These are phyloP conservation scores for Plicaturopsis crispa DNA, from an alignment of 768 basidiomycete species.

Conservation along the genomic window DNA sequence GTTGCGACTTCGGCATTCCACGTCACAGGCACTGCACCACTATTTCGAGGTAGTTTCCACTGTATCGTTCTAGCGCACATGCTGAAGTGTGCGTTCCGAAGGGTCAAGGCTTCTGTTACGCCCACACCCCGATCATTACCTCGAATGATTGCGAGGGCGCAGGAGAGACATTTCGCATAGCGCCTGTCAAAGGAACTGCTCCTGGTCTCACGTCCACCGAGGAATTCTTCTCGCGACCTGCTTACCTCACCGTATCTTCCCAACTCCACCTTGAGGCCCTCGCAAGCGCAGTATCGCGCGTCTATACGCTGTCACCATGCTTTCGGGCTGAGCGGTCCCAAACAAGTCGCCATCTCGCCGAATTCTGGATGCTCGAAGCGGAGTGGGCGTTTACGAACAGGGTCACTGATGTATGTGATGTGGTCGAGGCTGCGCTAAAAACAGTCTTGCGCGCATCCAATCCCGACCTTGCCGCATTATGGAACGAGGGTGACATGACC, in stretches of 20 bases:
- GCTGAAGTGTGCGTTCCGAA: conserved; percentile 20
- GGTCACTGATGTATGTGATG: conserved; percentile 42
- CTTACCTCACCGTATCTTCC: conserved; percentile 90
- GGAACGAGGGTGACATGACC: conserved; percentile 29
- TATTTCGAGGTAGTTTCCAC: conserved; percentile 64
- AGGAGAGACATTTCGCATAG: conserved; percentile 82
- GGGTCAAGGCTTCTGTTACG: conserved; percentile 71
- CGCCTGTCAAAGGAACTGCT: conserved; percentile 29
- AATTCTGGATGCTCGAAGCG: conserved; percentile 99
- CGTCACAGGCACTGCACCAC: conserved; percentile 47
- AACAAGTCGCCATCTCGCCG: conserved; percentile 88
- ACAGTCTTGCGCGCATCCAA: conserved; percentile 24
- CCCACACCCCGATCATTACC: conserved; percentile 84
- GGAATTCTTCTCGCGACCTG: conserved; percentile 69
- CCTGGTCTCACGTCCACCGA: conserved; percentile 12
- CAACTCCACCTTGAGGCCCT: conserved; percentile 94
- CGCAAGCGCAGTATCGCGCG: conserved; percentile 67
- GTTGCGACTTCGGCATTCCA: conserved; percentile 60
- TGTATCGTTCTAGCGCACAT: background rate
- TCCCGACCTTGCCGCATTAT: conserved; percentile 27
- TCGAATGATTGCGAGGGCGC: conserved; percentile 94
- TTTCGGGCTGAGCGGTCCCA: conserved; percentile 90
- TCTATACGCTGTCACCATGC: conserved; percentile 88
- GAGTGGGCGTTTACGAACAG: conserved; percentile 65
- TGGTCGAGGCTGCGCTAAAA: conserved; percentile 51